These are phyloP conservation scores for Leptographium galeiforme DNA, from an alignment of 2,329 filamentous ascomycete species.

Conservation along the genomic window DNA sequence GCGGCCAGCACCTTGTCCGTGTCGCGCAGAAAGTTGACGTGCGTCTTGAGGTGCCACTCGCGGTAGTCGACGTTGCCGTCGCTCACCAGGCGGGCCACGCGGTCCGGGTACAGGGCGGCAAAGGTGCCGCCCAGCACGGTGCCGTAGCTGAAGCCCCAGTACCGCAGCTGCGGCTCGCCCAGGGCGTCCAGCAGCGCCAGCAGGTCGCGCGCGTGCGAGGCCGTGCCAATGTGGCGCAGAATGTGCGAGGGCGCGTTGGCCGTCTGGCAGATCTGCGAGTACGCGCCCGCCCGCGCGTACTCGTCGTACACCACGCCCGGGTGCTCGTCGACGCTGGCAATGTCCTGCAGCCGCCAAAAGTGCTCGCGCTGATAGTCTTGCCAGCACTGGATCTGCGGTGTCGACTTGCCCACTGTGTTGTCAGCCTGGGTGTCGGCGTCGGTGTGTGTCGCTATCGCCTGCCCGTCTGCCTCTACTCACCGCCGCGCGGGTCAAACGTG, in stretches of 20 bases:
- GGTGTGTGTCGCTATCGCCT: no score
- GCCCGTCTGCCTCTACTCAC: no score
- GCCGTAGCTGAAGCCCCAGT: constrained; percentile 44
- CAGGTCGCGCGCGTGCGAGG: constrained; percentile 32
- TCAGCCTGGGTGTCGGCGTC: no score
- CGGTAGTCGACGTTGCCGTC: constrained; percentile 42
- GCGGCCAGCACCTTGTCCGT: constrained; percentile 38
- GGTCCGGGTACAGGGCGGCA: constrained; percentile 37
- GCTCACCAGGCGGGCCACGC: constrained; percentile 34
- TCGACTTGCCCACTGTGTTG: constrained; percentile 28
- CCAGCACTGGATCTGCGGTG: constrained; percentile 39
- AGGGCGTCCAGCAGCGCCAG: constrained; percentile 29
- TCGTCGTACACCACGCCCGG: constrained; percentile 31
- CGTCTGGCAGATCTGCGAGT: constrained; percentile 28
- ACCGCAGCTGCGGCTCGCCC: constrained; percentile 28
- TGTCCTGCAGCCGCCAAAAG: constrained; percentile 29
- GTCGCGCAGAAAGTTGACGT: constrained; percentile 36
- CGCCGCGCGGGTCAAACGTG: constrained; percentile 36
- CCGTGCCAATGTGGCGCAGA: constrained; percentile 27
- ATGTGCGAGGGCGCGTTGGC: constrained; percentile 23
- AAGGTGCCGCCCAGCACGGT: constrained; percentile 38
- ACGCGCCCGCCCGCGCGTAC: constrained; percentile 27
- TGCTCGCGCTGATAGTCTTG: constrained; percentile 24
- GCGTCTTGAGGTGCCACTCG: constrained; percentile 34
- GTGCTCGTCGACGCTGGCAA: constrained; percentile 32